These are phyloP conservation scores for Pneumocystis wakefieldiae DNA, from an alignment of 1,139 yeast species.

Conservation along the genomic window DNA sequence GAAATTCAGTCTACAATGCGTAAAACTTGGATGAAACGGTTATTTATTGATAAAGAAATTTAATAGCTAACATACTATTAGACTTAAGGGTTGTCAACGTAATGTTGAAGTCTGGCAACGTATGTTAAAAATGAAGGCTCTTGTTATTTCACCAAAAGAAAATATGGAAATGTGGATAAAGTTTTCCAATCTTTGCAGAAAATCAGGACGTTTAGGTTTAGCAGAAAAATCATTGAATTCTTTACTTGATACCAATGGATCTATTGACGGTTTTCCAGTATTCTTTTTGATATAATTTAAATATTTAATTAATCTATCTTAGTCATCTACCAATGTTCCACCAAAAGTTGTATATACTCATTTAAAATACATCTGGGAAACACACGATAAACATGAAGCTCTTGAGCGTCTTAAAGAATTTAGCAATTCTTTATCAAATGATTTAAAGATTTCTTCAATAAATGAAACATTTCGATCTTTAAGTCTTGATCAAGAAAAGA, in stretches of 20 bases:
- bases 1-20: constrained; percentile 63
- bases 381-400: constrained; percentile 79
- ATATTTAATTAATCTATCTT: neutral
- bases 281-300: neutral
- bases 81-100: constrained; percentile 75
- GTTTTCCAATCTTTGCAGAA: constrained; percentile 89
- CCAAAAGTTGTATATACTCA: constrained; percentile 97
- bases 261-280: constrained; percentile 19
- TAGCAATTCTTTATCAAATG: constrained; percentile 80
- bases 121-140: constrained; percentile 79
- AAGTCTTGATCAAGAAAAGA: neutral
- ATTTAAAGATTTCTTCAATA: constrained; percentile 52
- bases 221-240: constrained; percentile 84
- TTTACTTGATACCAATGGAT: constrained; percentile 36
- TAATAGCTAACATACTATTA: neutral
- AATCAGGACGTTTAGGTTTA: constrained; percentile 77
- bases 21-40: constrained; percentile 82
- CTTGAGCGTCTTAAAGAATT: constrained; percentile 73
- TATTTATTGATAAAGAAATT: neutral
- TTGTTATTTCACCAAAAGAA: constrained; percentile 87
- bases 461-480: constrained; percentile 8
- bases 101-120: constrained; percentile 98
- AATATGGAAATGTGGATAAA: constrained; percentile 98
- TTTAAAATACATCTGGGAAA: constrained; percentile 91
- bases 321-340: constrained; percentile 35